A percentile compares a stretch with the other conserved stretches of the same genome.
These are phyloP conservation scores for Aureobasidium sp. DNA, from an alignment of 2,329 filamentous ascomycete species.

Conservation along the genomic window DNA sequence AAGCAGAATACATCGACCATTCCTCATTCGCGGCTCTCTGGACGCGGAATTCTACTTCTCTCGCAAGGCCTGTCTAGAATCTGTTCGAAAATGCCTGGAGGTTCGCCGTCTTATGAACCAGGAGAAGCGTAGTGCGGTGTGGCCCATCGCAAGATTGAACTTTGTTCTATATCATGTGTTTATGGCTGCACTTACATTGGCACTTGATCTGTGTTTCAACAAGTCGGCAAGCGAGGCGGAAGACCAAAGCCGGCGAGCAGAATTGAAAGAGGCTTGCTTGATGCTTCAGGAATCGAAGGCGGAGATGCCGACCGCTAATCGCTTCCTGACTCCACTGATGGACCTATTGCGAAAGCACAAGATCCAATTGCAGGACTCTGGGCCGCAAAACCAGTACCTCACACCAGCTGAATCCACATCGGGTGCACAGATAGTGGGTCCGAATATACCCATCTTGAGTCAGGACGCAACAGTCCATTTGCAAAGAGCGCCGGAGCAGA, in stretches of 20 bases:
- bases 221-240: constrained; percentile 6
- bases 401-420: background rate
- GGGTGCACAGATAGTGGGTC: background rate
- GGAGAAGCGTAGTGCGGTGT: background rate
- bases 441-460: no score
- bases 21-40: constrained; percentile 18
- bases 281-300: constrained; percentile 18
- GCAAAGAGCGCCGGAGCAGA: background rate
- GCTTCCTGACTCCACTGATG: constrained; percentile 20
- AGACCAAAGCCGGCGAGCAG: constrained; percentile 9
- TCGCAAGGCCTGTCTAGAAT: constrained; percentile 17
- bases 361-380: constrained; percentile 16
- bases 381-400: background rate
- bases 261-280: constrained; percentile 19
- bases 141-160: background rate
- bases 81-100: constrained; percentile 18
- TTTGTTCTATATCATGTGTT: constrained; percentile 20
- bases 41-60: constrained; percentile 17
- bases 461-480: background rate
- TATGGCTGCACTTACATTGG: constrained; percentile 21
- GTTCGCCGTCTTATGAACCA: constrained; percentile 10
- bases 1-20: constrained; percentile 23
- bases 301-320: constrained; percentile 15
- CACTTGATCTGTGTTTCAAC: constrained; percentile 24
- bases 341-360: constrained; percentile 20